Percentiles rank a stretch among this genome's conserved stretches.
Evolutionary conservation across 129 eudicot genomes (phyloP).

Genomic region (Erigeron canadensis): DNA sequence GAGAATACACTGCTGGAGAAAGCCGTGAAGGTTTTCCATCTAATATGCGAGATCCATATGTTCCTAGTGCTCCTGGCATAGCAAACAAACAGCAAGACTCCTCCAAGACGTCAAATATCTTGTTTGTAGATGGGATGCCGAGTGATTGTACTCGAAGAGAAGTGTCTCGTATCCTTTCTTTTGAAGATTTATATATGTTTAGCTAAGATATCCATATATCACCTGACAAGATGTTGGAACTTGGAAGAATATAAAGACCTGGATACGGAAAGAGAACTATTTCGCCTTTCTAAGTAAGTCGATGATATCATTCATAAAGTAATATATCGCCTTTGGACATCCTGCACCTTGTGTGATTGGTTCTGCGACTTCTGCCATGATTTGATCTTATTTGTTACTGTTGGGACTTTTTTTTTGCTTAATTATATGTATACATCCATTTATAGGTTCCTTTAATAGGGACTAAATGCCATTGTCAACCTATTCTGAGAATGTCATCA

Average conservation of each 20-base stretch:
- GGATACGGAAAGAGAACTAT: background rate
- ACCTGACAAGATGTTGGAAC: too few species aligned
- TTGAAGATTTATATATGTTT: background rate
- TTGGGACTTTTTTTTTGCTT: background rate
- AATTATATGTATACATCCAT: background rate
- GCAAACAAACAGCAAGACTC: constrained; percentile 31
- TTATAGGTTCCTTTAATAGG: background rate
- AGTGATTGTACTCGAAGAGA: constrained; percentile 78
- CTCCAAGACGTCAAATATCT: constrained; percentile 49
- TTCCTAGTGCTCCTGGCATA: constrained; percentile 41
- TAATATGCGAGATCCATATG: constrained; percentile 30
- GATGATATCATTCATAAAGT: background rate
- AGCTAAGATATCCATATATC: background rate
- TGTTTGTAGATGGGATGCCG: constrained; percentile 87
- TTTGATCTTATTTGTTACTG: background rate
- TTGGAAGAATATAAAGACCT: background rate
- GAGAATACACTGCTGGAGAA: constrained; percentile 35
- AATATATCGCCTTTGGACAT: background rate
- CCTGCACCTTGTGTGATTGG: background rate
- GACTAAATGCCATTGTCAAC: background rate
- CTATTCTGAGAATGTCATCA: background rate
- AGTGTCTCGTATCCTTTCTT: constrained; percentile 79
- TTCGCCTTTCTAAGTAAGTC: background rate
- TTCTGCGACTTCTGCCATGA: background rate
- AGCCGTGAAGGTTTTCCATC: too few species aligned